Conservation (phyloP, 73 alveolate genomes). For the Strombidium stylifer region DNA sequence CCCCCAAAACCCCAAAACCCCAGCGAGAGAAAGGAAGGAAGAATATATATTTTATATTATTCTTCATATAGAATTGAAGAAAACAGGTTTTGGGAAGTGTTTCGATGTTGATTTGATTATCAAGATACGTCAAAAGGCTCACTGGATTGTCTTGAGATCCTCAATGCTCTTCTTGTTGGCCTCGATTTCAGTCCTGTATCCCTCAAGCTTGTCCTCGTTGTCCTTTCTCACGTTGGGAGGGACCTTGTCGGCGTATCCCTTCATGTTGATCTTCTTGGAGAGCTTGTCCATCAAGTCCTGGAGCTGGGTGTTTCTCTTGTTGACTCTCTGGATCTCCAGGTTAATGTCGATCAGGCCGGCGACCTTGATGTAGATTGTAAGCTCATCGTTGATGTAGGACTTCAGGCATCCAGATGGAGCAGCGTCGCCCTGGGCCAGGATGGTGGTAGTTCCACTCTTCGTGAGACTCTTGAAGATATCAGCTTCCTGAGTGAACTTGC, state of each 20-base stretch:
- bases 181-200: conserved; percentile 57
- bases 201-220: conserved; percentile 52
- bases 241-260: conserved; percentile 67
- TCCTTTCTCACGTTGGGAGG: conserved; percentile 73
- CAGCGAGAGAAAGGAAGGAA: too few species aligned
- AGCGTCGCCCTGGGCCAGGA: conserved; percentile 39
- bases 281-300: conserved; percentile 63
- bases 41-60: too few species aligned
- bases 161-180: conserved; percentile 53
- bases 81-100: background rate
- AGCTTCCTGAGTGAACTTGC: background rate
- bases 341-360: conserved; percentile 78
- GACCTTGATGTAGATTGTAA: conserved; percentile 66
- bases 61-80: background rate
- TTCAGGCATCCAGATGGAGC: conserved; percentile 82
- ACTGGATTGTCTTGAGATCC: conserved; percentile 20
- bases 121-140: too few species aligned
- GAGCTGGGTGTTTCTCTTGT: conserved; percentile 66
- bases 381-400: conserved; percentile 56
- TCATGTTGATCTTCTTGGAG: conserved; percentile 66
- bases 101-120: background rate
- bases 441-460: conserved; percentile 26
- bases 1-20: too few species aligned
- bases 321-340: conserved; percentile 69
- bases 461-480: conserved; percentile 5